Evolutionary conservation across 495 filamentous ascomycete genomes (phyloP).

Genomic region (Paragyromitra xinjiangensis): DNA sequence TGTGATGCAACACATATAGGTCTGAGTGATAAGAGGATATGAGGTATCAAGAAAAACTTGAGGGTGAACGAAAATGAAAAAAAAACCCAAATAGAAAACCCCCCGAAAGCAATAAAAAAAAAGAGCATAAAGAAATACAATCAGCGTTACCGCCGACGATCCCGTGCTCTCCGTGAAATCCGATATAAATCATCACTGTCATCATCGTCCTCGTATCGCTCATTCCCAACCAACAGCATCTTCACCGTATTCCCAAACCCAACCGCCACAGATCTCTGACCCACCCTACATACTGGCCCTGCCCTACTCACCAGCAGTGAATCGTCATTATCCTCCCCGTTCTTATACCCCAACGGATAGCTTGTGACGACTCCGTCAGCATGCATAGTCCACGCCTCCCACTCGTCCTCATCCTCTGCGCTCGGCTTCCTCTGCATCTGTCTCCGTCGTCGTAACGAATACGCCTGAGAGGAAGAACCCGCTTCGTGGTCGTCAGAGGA

Average conservation of each 20-base stretch:
- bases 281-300: slow-evolving; percentile 69
- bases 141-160: slow-evolving; percentile 28
- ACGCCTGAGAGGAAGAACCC: slow-evolving; percentile 13
- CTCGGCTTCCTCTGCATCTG: slow-evolving; percentile 41
- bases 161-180: slow-evolving; percentile 55
- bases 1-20: slow-evolving; percentile 28
- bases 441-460: slow-evolving; percentile 49
- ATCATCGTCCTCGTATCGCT: slow-evolving; percentile 65
- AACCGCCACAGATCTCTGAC: slow-evolving; percentile 69
- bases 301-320: slow-evolving; percentile 67
- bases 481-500: slow-evolving; percentile 50
- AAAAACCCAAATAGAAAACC: slow-evolving; percentile 12
- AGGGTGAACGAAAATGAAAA: slow-evolving; percentile 9
- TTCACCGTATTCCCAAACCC: slow-evolving; percentile 74
- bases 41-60: slow-evolving; percentile 5
- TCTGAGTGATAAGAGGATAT: background rate
- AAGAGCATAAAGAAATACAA: slow-evolving; percentile 3
- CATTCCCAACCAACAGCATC: slow-evolving; percentile 69
- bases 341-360: slow-evolving; percentile 57
- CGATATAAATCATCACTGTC: slow-evolving; percentile 44
- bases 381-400: slow-evolving; percentile 74
- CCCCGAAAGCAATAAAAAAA: background rate
- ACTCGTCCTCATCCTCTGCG: slow-evolving; percentile 61
- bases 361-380: slow-evolving; percentile 60
- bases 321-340: slow-evolving; percentile 56